Base-by-base conservation (phyloP, 805 yeast genomes). In the Suhomyces faveliae region DNA sequence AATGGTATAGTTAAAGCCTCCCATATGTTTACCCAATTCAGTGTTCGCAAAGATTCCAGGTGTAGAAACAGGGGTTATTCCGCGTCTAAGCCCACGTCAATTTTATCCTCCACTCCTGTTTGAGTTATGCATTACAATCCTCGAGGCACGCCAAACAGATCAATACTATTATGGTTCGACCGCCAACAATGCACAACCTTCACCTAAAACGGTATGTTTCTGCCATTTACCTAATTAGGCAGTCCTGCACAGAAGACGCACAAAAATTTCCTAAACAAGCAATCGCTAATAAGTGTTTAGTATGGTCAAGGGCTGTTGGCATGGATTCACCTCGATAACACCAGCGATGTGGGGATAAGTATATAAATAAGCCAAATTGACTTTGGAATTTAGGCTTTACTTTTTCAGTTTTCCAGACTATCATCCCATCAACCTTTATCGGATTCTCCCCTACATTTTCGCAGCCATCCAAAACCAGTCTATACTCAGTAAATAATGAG, bases 161-260 rank as follows among this genome's bases (percentile, higher is more conserved):
- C 21, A 20, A 33, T 15, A 9, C 21, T n/a, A 33, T 20, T 24
- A 24, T 15, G 21, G 15, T 17, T 17, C 8, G 21, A 20, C 21
- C 77, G 67, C 46, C 78, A 69, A 25, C 67, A 70, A 40, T 72
- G 60, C 15, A 73, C 67, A 5, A 68, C 53, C 37, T 66, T 59
- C 3, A 65, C 60, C 13, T 70, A 44, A 12, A 72, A 55, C 12
- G 76, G 70, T 57, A 70, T 68, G 77, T 73, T 73, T 41, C 23
- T 15, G 12, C 42, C 40, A 37, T 37, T 39, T 45, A 21, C 47
- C 47, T 19, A 45, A 38, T 15, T 39, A 39, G 47, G 47, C 10
- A 27, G 29, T 42, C 27, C 37, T 42, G 38, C 38, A 42, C 17
- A 20, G 27, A 23, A 15, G 22, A 23, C 7, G 25, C 25, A 25